phyloP scores from a whole-genome alignment of 345 rosid genomes.

The Pelargonium nanum region DNA sequence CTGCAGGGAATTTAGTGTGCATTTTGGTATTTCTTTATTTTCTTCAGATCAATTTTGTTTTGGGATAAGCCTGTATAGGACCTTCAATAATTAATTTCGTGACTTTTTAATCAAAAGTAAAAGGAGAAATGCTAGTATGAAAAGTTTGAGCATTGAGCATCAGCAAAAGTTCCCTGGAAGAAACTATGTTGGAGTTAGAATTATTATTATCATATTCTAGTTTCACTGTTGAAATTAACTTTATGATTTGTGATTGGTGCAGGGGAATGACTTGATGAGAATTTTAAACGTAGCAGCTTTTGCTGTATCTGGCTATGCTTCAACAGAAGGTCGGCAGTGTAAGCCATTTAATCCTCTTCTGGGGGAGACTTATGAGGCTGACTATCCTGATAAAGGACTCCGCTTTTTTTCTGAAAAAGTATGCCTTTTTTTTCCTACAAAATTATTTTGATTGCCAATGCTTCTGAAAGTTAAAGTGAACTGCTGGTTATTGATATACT shows the following conservation, averaged over 20 bases:
- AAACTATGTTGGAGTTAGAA: background rate
- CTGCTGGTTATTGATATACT: background rate
- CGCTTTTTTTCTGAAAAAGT: constrained; percentile 94
- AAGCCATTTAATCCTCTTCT: constrained; percentile 97
- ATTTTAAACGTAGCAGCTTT: constrained; percentile 87
- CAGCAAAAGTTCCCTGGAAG: too few relatives aligned
- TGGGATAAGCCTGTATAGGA: constrained; percentile 2
- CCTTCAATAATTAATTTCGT: too few relatives aligned
- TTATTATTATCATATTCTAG: too few relatives aligned
- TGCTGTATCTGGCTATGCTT: constrained; percentile 98
- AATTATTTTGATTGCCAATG: background rate
- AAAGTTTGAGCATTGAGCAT: background rate
- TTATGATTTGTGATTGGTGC: constrained; percentile 19
- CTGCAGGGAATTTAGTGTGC: background rate
- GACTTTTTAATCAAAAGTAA: background rate
- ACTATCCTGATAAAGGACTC: constrained; percentile 97
- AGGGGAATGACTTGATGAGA: constrained; percentile 94
- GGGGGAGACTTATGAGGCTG: constrained; percentile 98
- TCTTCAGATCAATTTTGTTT: background rate
- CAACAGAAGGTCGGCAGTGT: constrained; percentile 97
- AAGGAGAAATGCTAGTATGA: background rate
- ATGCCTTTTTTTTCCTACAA: constrained; percentile 10
- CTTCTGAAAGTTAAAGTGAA: background rate
- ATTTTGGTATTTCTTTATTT: background rate
- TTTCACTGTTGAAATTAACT: background rate